Evolutionary conservation across 495 filamentous ascomycete species (phyloP).

Genomic region (Xylaria venustula): DNA sequence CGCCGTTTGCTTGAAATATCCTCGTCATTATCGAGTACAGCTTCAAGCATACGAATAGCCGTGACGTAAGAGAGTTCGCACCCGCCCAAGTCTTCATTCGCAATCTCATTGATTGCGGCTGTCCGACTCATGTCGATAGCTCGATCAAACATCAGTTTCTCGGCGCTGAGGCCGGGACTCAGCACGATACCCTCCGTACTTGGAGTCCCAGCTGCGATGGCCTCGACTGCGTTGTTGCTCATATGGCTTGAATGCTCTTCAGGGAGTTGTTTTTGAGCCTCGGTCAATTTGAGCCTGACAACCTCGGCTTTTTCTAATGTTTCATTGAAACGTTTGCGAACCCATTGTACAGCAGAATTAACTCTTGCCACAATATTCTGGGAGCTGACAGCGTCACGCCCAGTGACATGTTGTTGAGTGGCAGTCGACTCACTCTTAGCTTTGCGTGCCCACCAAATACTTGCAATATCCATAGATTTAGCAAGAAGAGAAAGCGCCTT

Average conservation of each 20-base stretch:
- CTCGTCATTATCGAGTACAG: constrained; percentile 84
- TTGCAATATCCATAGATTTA: constrained; percentile 95
- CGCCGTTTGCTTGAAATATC: constrained; percentile 48
- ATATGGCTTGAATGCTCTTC: constrained; percentile 84
- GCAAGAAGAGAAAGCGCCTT: constrained; percentile 86
- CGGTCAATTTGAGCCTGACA: constrained; percentile 80
- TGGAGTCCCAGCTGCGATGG: constrained; percentile 52
- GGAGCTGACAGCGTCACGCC: constrained; percentile 44
- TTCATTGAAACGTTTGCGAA: constrained; percentile 90
- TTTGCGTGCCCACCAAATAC: constrained; percentile 84
- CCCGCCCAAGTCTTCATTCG: constrained; percentile 80
- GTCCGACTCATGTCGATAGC: constrained; percentile 94
- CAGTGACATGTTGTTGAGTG: constrained; percentile 42
- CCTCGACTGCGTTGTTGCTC: constrained; percentile 58
- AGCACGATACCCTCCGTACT: constrained; percentile 55
- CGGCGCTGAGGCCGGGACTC: constrained; percentile 79
- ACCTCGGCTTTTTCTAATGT: constrained; percentile 93
- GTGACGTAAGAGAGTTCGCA: constrained; percentile 94
- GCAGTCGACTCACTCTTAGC: constrained; percentile 62
- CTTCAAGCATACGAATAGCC: constrained; percentile 89
- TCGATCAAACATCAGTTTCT: constrained; percentile 97
- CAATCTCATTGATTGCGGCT: constrained; percentile 92
- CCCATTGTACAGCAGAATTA: constrained; percentile 93
- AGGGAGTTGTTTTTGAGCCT: constrained; percentile 82
- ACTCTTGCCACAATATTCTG: constrained; percentile 68